Evolutionary conservation across 371 early-diverging fungal species (phyloP), one percentile per base, ranked within the genome.

Genomic region (Fennellomyces sp.): DNA sequence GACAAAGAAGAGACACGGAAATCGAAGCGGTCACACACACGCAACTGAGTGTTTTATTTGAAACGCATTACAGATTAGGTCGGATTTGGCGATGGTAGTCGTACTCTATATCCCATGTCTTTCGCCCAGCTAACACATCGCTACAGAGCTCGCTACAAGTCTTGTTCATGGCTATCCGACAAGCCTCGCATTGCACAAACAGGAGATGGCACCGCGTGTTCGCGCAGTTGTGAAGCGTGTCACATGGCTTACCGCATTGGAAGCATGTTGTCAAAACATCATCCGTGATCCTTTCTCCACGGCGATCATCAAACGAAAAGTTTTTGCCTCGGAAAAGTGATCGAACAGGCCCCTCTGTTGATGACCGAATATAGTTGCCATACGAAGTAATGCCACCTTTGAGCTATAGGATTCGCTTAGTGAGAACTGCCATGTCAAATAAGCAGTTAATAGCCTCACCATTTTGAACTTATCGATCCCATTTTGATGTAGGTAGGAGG

Each of bases 321-420:
- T 91, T 91, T 41, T 89, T 88, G 41, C 92, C 92, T 47, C 71
- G 76, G 64, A 85, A 91, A 7, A 90, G 64, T 1, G 91, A 90
- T 12, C 29, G 28, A 11, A 13, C 13, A 5, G 7, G 5, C 12
- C 38, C 41, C 25, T 50, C 35, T 2, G 60, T 49, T 12, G 26
- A 29, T 8, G 73, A 63, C 48, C 72, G 75, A 12, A 88, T 65
- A 41, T 82, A 87, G 23, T 77, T 73, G 0, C 92, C 92, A 61
- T 92, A 92, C 1, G 89, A 88, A 5, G 90, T 87, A n/a, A 92
- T 83, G 8, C 92, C 92, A 27, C 92, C 92, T 48, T 82, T 81
- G 6, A 92, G 75, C 84, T 82, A 49, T 12, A 15, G 17, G 17
- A 35, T 1, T 8, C 13, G 6, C 51, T 25, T 26, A 1, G 19